Evolutionary conservation across 495 filamentous ascomycete genomes (phyloP).

Genomic region (Penicillium coffeae): DNA sequence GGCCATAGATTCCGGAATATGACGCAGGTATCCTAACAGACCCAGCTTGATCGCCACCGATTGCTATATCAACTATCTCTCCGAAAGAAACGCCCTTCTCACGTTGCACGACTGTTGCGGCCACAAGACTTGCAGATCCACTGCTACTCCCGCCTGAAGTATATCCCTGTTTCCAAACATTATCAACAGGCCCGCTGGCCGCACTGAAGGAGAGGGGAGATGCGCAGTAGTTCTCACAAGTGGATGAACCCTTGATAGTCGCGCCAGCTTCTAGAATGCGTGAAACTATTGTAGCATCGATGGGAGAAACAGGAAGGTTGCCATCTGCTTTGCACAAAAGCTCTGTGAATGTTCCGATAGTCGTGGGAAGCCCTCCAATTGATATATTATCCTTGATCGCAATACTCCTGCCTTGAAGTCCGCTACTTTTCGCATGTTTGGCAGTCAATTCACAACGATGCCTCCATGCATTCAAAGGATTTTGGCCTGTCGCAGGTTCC

Average conservation of each 20-base stretch:
- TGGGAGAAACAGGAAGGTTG: constrained; percentile 22
- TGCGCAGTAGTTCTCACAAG: constrained; percentile 43
- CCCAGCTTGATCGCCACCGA: constrained; percentile 57
- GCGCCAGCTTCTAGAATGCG: constrained; percentile 38
- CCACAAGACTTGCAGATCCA: constrained; percentile 49
- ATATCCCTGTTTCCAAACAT: constrained; percentile 34
- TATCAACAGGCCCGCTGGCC: constrained; percentile 44
- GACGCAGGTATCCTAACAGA: constrained; percentile 51
- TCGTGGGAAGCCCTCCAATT: constrained; percentile 30
- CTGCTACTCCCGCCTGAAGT: constrained; percentile 51
- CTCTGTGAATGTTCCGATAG: constrained; percentile 27
- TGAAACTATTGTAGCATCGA: constrained; percentile 37
- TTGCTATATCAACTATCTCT: constrained; percentile 47
- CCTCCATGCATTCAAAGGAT: constrained; percentile 40
- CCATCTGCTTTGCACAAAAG: constrained; percentile 19
- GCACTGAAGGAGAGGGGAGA: constrained; percentile 34
- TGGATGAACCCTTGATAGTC: constrained; percentile 31
- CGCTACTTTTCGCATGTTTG: constrained; percentile 3
- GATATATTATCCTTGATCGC: constrained; percentile 38
- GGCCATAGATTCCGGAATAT: constrained; percentile 37
- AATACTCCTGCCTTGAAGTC: constrained; percentile 26
- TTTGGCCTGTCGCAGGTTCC: constrained; percentile 21
- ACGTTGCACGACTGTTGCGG: constrained; percentile 32
- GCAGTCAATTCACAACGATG: constrained; percentile 21
- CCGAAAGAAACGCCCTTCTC: constrained; percentile 20